phyloP scores from a whole-genome alignment of 208 protist species.

The Trypanosoma grayi region DNA sequence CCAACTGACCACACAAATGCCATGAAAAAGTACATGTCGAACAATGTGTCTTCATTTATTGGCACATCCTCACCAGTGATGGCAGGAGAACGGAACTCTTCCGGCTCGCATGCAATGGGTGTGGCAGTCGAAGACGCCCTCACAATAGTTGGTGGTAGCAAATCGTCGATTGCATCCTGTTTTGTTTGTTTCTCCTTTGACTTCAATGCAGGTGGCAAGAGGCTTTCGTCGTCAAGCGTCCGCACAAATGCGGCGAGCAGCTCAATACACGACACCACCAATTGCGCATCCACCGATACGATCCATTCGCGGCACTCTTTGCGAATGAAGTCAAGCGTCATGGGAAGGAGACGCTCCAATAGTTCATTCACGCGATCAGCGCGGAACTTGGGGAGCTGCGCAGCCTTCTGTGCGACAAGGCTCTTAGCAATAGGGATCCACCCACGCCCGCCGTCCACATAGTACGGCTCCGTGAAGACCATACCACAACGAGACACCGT shows the following conservation, averaged over 20 bases:
- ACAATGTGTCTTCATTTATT: conserved; percentile 60
- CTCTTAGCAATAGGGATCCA: conserved; percentile 81
- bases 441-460: conserved; percentile 87
- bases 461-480: conserved; percentile 96
- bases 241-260: conserved; percentile 81
- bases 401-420: conserved; percentile 53
- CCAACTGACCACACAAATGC: conserved; percentile 96
- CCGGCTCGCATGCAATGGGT: conserved; percentile 26
- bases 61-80: conserved; percentile 53
- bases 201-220: conserved; percentile 12
- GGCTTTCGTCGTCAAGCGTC: conserved; percentile 40
- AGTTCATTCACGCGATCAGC: conserved; percentile 73
- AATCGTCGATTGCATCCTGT: conserved; percentile 23
- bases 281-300: conserved; percentile 84
- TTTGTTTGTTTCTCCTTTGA: conserved; percentile 23
- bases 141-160: neutral
- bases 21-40: conserved; percentile 96
- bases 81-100: conserved; percentile 63
- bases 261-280: conserved; percentile 89
- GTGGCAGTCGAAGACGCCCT: neutral
- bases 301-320: conserved; percentile 89
- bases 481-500: conserved; percentile 99
- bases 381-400: conserved; percentile 37
- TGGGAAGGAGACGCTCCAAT: conserved; percentile 67
- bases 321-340: conserved; percentile 87